Conservation (phyloP, 2,329 filamentous ascomycete genomes). For the Aureobasidium sp. region DNA sequence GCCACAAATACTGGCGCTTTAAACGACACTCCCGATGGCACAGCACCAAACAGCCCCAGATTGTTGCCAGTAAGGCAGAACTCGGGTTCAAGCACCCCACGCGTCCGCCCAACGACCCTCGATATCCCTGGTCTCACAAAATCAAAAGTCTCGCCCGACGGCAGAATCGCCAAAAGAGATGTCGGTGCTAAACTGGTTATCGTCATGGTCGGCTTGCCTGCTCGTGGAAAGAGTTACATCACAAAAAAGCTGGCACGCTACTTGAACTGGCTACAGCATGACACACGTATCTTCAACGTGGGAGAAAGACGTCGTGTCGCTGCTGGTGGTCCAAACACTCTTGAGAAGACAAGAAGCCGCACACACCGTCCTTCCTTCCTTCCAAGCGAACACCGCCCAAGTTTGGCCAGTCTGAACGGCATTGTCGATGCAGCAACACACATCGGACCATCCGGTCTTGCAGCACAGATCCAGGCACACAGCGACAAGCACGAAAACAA, state of each 20-base stretch:
- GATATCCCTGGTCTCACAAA: constrained; percentile 96
- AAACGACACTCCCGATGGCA: constrained; percentile 58
- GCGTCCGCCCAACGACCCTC: constrained; percentile 84
- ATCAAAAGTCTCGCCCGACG: constrained; percentile 91
- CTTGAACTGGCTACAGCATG: constrained; percentile 94
- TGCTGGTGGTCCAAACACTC: constrained; percentile 48
- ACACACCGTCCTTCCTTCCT: constrained; percentile 16
- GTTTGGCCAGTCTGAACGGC: constrained; percentile 21
- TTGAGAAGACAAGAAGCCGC: constrained; percentile 28
- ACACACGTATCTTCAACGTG: constrained; percentile 94
- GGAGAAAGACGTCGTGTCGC: constrained; percentile 81
- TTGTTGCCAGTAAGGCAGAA: constrained; percentile 64
- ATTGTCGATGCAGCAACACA: constrained; percentile 22
- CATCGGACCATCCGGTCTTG: constrained; percentile 28
- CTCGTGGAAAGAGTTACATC: constrained; percentile 95
- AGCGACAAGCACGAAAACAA: constrained; percentile 36
- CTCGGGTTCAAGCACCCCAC: constrained; percentile 69
- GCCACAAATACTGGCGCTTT: constrained; percentile 33
- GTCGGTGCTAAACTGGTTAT: constrained; percentile 95
- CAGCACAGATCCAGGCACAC: constrained; percentile 54
- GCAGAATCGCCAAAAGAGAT: constrained; percentile 86
- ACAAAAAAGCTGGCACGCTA: constrained; percentile 97
- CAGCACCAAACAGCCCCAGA: constrained; percentile 51
- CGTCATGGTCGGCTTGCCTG: constrained; percentile 94
- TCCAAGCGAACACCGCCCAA: constrained; percentile 21